A percentile compares a stretch with the other conserved stretches of the same genome.
Evolutionary conservation across 1,284 basidiomycete species (phyloP).

Genomic region (Cryptococcus sp.): DNA sequence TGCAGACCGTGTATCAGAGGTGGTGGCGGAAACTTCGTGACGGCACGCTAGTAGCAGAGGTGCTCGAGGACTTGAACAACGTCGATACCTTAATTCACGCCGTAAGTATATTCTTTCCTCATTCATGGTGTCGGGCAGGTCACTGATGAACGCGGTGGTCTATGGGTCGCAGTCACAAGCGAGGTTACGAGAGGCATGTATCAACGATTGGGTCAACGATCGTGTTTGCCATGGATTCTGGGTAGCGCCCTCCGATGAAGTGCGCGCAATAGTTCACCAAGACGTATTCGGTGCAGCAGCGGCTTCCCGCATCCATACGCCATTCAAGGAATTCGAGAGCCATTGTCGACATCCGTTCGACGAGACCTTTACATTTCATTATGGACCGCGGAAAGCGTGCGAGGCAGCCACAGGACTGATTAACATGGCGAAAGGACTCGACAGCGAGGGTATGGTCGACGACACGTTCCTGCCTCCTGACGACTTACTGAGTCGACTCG

Average conservation of each 20-base stretch:
- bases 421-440: background rate
- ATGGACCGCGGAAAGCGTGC: background rate
- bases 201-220: constrained; percentile 26
- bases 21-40: constrained; percentile 9
- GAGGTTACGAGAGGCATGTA: constrained; percentile 15
- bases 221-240: constrained; percentile 33
- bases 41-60: background rate
- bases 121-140: background rate
- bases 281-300: background rate
- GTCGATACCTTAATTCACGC: background rate
- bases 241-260: constrained; percentile 38
- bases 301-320: constrained; percentile 9
- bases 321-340: constrained; percentile 3
- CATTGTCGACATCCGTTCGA: constrained; percentile 11
- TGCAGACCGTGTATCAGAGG: constrained; percentile 4
- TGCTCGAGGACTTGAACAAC: background rate
- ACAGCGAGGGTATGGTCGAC: background rate
- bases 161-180: constrained; percentile 15
- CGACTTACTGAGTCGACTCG: constrained; percentile 8
- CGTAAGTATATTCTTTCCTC: background rate
- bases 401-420: constrained; percentile 10
- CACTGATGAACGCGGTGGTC: background rate
- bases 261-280: constrained; percentile 16
- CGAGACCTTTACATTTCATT: background rate
- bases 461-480: constrained; percentile 21